Evolutionary conservation across 306 rosid species (phyloP).

Genomic region (Vigna mungo): DNA sequence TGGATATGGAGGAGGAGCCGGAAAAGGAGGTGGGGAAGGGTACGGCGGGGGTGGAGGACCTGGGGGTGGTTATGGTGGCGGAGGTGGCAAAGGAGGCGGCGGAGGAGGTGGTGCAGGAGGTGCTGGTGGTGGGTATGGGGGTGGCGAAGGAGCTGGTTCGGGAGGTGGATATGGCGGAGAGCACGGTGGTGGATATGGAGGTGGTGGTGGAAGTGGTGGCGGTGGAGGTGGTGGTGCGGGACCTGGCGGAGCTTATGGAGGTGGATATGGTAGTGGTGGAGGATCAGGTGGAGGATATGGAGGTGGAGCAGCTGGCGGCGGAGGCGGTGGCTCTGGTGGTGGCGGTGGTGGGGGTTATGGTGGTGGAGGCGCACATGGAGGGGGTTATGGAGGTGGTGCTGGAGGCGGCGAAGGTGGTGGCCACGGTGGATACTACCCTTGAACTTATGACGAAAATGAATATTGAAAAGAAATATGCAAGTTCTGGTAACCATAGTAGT

Average conservation of each 20-base stretch:
- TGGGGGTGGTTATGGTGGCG: slow-evolving; percentile 44
- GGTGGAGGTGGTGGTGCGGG: background rate
- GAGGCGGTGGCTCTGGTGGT: background rate
- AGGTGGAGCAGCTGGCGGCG: background rate
- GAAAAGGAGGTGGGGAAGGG: slow-evolving; percentile 55
- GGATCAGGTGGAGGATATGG: slow-evolving; percentile 13
- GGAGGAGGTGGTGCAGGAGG: slow-evolving; percentile 46
- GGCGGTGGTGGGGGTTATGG: background rate
- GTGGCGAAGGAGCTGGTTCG: slow-evolving; percentile 3
- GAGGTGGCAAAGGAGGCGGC: slow-evolving; percentile 45
- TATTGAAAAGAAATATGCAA: background rate
- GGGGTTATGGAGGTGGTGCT: slow-evolving; percentile 5
- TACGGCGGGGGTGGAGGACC: slow-evolving; percentile 41
- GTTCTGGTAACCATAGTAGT: background rate
- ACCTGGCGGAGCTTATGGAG: background rate
- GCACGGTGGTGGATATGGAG: slow-evolving; percentile 51
- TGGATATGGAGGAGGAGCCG: slow-evolving; percentile 49
- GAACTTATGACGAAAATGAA: background rate
- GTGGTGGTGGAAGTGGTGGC: slow-evolving; percentile 42
- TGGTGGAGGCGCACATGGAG: background rate
- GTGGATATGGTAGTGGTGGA: background rate
- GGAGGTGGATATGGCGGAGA: slow-evolving; percentile 26
- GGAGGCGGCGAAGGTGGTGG: slow-evolving; percentile 7
- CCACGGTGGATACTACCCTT: slow-evolving; percentile 1
- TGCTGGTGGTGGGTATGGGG: slow-evolving; percentile 47